These are phyloP conservation scores for Kwoniella europaea DNA, from an alignment of 768 basidiomycete genomes.

Conservation along the genomic window DNA sequence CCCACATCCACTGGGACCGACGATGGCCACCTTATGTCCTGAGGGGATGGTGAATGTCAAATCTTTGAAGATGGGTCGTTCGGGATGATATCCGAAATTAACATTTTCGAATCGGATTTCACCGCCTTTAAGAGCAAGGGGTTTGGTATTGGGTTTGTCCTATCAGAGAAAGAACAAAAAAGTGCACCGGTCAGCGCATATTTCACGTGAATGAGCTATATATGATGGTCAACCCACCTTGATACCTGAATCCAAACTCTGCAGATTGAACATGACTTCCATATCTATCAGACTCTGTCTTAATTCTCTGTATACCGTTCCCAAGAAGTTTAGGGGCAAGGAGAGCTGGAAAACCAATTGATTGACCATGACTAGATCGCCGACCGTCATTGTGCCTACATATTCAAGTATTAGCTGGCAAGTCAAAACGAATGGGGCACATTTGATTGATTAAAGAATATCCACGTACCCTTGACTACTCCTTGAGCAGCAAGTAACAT, in stretches of 20 bases:
- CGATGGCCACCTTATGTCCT: constrained; percentile 95
- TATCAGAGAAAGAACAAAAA: constrained; percentile 48
- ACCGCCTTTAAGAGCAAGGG: constrained; percentile 75
- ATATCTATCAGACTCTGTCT: constrained; percentile 95
- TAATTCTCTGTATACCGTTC: constrained; percentile 93
- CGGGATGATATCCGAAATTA: constrained; percentile 86
- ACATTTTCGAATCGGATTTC: constrained; percentile 92
- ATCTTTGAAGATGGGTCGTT: constrained; percentile 85
- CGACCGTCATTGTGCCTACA: constrained; percentile 93
- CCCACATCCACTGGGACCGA: constrained; percentile 95
- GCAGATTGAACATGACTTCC: constrained; percentile 91
- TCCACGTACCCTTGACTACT: constrained; percentile 75
- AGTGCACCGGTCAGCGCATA: neutral
- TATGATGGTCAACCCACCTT: constrained; percentile 60
- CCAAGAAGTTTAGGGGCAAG: constrained; percentile 93
- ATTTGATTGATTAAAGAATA: neutral
- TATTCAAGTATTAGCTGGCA: constrained; percentile 9
- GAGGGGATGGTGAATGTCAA: constrained; percentile 90
- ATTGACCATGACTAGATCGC: constrained; percentile 99
- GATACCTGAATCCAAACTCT: constrained; percentile 75
- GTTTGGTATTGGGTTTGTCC: constrained; percentile 73
- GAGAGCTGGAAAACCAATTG: constrained; percentile 97
- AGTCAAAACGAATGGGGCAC: neutral
- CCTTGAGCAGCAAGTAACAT: constrained; percentile 98
- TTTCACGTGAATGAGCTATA: neutral